Evolutionary conservation across 768 basidiomycete species (phyloP), one percentile per base, ranked within the genome.

Genomic region (Albatrellus ellisii): DNA sequence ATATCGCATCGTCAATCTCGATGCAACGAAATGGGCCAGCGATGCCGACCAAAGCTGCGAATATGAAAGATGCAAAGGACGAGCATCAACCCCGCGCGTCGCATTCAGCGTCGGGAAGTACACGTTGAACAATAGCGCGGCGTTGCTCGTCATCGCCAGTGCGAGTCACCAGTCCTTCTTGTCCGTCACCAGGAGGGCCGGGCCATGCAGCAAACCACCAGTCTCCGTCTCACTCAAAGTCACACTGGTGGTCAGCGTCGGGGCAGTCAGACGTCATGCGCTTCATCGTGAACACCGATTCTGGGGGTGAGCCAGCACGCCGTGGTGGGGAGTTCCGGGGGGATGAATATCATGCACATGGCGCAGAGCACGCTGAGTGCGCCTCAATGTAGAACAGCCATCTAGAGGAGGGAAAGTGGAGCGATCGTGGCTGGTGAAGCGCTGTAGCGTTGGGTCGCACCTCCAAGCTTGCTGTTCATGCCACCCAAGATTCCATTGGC

Each of bases 91-190:
- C 78, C 80, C 17, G 65, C 59, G 45, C 59, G 85, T 88, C 12
- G 68, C 71, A 25, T 69, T 72, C 42, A 89, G 59, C 1, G 85
- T 82, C 2, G 80, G 83, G 61, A 87, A 87, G 58, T 75, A 85
- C 11, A 75, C 77, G 54, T 83, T 79, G 66, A 87, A 87, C 5
- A 73, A 77, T 24, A 85, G 52, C 4, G 78, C 72, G 27, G 74
- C 69, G 59, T 74, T 67, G 49, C 67, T 67, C 7, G 72, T 72
- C 45, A 83, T 54, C 6, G 77, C 67, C 21, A 84, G 43, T n/a
- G 79, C 67, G 33, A 91, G 66, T 71, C 72, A 82, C 82, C 85
- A 89, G 28, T 90, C 85, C 58, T 80, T 83, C 79, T 77, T 75
- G 53, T 90, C 87, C n/a, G 64, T 67, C 43, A 84, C 27, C 7